Percentiles rank a stretch among this genome's conserved stretches.
These are phyloP conservation scores for Herpetomonas tarakana DNA, from an alignment of 208 protist genomes.

Conservation along the genomic window DNA sequence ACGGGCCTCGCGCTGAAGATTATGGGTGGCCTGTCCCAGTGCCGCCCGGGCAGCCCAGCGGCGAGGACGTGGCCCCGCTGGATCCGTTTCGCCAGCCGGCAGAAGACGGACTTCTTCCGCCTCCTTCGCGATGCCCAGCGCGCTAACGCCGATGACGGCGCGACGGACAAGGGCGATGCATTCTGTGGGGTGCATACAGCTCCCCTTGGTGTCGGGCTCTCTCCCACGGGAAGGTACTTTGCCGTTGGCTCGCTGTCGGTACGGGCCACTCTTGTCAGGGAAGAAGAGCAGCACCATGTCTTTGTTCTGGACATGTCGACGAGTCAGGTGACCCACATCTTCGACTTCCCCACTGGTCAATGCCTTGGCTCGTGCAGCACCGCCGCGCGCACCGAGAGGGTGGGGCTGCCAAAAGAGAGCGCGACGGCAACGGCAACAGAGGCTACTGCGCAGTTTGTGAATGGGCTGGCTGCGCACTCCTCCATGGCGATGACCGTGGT, in stretches of 20 bases:
- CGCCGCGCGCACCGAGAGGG: too few species aligned
- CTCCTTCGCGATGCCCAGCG: slow-evolving; percentile 39
- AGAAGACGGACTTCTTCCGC: slow-evolving; percentile 59
- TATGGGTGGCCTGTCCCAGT: slow-evolving; percentile 33
- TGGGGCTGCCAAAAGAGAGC: too few species aligned
- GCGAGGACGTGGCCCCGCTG: slow-evolving; percentile 36
- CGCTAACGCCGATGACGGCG: neutral
- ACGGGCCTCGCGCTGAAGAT: slow-evolving; percentile 36
- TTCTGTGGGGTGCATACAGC: slow-evolving; percentile 10
- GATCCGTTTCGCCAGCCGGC: slow-evolving; percentile 55
- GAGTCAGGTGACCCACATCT: neutral
- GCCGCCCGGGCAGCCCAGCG: slow-evolving; percentile 22
- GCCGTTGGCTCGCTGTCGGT: slow-evolving; percentile 20
- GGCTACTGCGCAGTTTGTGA: too few species aligned
- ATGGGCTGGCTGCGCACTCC: slow-evolving; percentile 7
- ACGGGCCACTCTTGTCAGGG: neutral
- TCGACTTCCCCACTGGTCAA: neutral
- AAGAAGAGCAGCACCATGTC: neutral
- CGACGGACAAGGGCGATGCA: neutral
- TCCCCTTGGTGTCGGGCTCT: slow-evolving; percentile 34
- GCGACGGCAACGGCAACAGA: too few species aligned
- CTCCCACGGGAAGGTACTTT: slow-evolving; percentile 40
- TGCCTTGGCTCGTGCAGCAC: neutral
- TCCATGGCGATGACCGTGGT: slow-evolving; percentile 9
- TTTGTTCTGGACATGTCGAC: neutral